Base-by-base conservation (phyloP, 768 basidiomycete species). In the Pleurotus platypus region DNA sequence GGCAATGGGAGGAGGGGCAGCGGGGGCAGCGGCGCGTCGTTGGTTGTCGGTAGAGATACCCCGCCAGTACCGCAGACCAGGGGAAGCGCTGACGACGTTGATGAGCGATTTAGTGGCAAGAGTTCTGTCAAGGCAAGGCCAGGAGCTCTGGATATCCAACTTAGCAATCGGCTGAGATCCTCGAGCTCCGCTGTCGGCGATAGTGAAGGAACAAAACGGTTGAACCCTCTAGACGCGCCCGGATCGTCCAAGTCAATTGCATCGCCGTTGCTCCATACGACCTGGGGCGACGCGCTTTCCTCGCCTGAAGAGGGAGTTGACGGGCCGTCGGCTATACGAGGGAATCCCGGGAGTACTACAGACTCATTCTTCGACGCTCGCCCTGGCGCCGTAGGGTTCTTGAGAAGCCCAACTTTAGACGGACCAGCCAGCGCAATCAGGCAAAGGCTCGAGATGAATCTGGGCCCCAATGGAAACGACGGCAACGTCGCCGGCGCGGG, bases 211-310 rank as follows among this genome's bases (percentile, higher is more conserved):
- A 16, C 42, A 15, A n/a, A 45, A 9, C 15, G 2, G 42, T 11
- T 16, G 42, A 6, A 16, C n/a, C n/a, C 16, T n/a, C 30, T 35
- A 35, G 30, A 35, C 30, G 30, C 30, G 30, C 30, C 30, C 11
- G 30, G 30, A 9, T 11, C 49, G n/a, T 16, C 24, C 27, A n/a
- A 54, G 24, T 40, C 38, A 5, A 71, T 67, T 5, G 15, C 39
- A 8, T 54, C 75, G 7, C 76, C 76, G 0, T 67, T 80, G 5
- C 64, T 78, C 1, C 74, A 76, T 57, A 77, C 78, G 16, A 70
- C 64, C 3, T 78, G 75, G 76, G 74, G 69, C 3, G 70, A 73
- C 22, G 70, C 74, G 0, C 47, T 69, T 1, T 65, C 65, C 3
- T 74, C 73, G 11, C 68, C 68, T 2, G 51, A 54, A 39, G 51